Percentiles rank a stretch among this genome's conserved stretches.
phyloP scores from a whole-genome alignment of 2,329 filamentous ascomycete genomes.

The Bipolaris zeicola region DNA sequence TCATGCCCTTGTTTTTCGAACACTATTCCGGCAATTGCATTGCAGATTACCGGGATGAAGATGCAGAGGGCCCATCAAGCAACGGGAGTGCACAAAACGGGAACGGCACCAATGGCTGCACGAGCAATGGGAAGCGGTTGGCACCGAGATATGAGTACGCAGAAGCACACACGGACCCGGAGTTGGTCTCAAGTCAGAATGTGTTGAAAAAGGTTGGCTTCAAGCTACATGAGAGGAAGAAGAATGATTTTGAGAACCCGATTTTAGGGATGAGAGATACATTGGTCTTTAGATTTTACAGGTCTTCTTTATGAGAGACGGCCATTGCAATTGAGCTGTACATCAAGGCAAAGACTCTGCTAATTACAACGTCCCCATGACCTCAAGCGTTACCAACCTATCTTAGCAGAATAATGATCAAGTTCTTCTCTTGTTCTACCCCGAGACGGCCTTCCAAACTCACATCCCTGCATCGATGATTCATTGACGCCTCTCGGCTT shows the following conservation, averaged over 20 bases:
- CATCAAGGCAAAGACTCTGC: background rate
- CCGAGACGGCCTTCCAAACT: conserved; percentile 5
- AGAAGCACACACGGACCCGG: conserved; percentile 55
- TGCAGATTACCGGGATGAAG: background rate
- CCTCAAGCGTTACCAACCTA: background rate
- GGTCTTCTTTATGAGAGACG: conserved; percentile 15
- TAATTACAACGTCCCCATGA: background rate
- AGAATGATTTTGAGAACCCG: conserved; percentile 48
- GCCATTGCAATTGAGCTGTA: background rate
- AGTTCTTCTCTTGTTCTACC: conserved; percentile 2
- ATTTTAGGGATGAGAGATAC: conserved; percentile 45
- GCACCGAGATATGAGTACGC: conserved; percentile 32
- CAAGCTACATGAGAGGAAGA: conserved; percentile 52
- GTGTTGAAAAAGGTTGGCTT: conserved; percentile 65
- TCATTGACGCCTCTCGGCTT: conserved; percentile 15
- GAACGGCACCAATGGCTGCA: background rate
- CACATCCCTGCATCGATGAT: background rate
- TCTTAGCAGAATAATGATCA: conserved; percentile 1
- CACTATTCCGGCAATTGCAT: conserved; percentile 28
- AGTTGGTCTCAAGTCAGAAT: conserved; percentile 60
- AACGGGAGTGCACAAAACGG: background rate
- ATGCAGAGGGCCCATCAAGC: background rate
- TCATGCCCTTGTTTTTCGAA: conserved; percentile 50
- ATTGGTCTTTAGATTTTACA: conserved; percentile 42
- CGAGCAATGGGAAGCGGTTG: background rate